Evolutionary conservation across 257 asterid genomes (phyloP).

Genomic region (Fraxinus anomala): DNA sequence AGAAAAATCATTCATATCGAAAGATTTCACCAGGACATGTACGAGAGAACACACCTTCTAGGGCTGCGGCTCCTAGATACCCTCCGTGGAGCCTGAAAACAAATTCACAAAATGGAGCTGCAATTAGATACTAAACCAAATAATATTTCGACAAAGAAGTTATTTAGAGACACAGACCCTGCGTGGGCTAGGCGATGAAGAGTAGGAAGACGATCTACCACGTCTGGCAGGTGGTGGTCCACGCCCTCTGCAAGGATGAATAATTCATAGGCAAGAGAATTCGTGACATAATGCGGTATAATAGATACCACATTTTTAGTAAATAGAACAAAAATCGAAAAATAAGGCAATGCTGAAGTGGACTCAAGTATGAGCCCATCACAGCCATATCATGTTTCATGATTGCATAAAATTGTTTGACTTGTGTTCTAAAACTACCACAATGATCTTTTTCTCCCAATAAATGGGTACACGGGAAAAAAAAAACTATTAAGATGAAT

Average conservation of each 20-base stretch:
- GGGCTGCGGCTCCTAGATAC: slow-evolving; percentile 65
- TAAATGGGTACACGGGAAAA: no score
- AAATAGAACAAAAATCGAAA: background rate
- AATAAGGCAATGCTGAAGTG: background rate
- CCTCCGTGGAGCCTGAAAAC: slow-evolving; percentile 43
- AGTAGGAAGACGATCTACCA: slow-evolving; percentile 52
- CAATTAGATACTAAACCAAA: background rate
- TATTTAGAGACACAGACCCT: slow-evolving; percentile 37
- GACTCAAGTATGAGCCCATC: background rate
- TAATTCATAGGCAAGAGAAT: background rate
- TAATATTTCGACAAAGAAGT: background rate
- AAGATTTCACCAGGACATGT: background rate
- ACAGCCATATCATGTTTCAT: background rate
- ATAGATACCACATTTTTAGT: background rate
- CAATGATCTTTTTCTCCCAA: background rate
- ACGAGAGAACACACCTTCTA: slow-evolving; percentile 41
- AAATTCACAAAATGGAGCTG: slow-evolving; percentile 7
- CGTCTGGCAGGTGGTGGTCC: slow-evolving; percentile 63
- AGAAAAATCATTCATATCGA: background rate
- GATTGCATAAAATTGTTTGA: background rate
- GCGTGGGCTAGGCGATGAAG: slow-evolving; percentile 68
- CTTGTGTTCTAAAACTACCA: background rate
- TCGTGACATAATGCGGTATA: background rate
- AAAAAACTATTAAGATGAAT: no score
- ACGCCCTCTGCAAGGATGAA: slow-evolving; percentile 51